phyloP scores from a whole-genome alignment of 2,329 filamentous ascomycete species.

The Leptographium radiaticola region DNA sequence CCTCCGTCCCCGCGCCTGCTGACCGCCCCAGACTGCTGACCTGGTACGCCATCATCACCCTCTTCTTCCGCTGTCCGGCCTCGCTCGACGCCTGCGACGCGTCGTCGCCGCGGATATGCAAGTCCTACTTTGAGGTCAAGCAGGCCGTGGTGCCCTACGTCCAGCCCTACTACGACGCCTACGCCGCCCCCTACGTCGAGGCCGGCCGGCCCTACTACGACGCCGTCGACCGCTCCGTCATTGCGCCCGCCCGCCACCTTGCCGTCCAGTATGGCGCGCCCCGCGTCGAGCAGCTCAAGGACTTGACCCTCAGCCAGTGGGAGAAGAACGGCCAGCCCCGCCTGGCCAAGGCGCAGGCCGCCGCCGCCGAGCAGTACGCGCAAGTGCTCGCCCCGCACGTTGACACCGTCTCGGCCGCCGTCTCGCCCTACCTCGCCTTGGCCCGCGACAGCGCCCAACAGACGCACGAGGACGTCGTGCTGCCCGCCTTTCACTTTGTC shows the following conservation, averaged over 20 bases:
- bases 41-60: constrained; percentile 75
- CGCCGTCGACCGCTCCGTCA: constrained; percentile 46
- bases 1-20: not conserved
- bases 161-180: constrained; percentile 72
- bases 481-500: constrained; percentile 51
- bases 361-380: constrained; percentile 55
- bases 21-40: constrained; percentile 49
- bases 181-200: constrained; percentile 73
- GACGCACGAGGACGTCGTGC: constrained; percentile 57
- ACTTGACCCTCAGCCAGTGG: constrained; percentile 63
- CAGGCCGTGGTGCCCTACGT: constrained; percentile 56
- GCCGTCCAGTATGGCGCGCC: constrained; percentile 65
- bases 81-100: constrained; percentile 54
- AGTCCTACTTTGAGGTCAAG: constrained; percentile 62
- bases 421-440: constrained; percentile 61
- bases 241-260: constrained; percentile 54
- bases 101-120: constrained; percentile 65
- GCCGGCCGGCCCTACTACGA: constrained; percentile 63
- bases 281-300: constrained; percentile 51
- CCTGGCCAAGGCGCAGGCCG: constrained; percentile 48
- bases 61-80: constrained; percentile 71
- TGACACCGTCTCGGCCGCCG: constrained; percentile 38
- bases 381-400: constrained; percentile 62
- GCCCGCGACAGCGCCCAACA: constrained; percentile 49
- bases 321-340: constrained; percentile 64